Base-by-base conservation (phyloP, 1,284 basidiomycete species). In the Leccinum subrobustum region DNA sequence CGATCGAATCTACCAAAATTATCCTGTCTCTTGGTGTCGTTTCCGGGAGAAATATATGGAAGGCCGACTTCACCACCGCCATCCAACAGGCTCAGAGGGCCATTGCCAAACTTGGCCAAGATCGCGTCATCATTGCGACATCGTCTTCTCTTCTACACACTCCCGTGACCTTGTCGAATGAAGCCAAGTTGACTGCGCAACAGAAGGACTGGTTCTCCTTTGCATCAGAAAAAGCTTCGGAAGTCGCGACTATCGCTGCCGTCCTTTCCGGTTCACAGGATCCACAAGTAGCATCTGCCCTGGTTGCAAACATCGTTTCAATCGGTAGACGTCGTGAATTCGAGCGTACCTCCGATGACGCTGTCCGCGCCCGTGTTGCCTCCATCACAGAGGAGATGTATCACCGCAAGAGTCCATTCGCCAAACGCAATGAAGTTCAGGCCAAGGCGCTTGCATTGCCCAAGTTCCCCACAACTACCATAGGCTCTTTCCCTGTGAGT, bases 21-120 rank as follows among this genome's bases (percentile, higher is more conserved):
- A 77, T 89, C 64, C 84, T 99, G 61, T 99, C 97, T 61, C 90
- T 99, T 66, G 97, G 97, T 81, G 78, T 99, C 65, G 93, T 99
- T 66, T 99, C 97, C 50, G 97, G 97, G 65, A 95, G 97, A 75
- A 99, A 99, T 85, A 95, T 99, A 81, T 99, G 97, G 97, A 99
- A 99, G 88, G 93, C 89, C 65, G 96, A 99, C 81, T 89, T 99
- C 72, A 81, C 83, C 68, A 89, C 87, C 57, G 91, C 93, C 62
- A 84, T 96, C 79, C 88, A 90, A 73, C 79, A 87, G 57, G 94
- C 87, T 63, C 88, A 96, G 82, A 93, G 91, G 78, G 96, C 95
- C 58, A 80, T 96, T 70, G 85, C 87, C 58, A 82, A 80, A 53
- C 88, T 98, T 70, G 94, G 94, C 64, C 78, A 82, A 66, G 91